A percentile compares a stretch with the other conserved stretches of the same genome.
Evolutionary conservation across 805 yeast genomes (phyloP).

Genomic region (Torulaspora maleeae): DNA sequence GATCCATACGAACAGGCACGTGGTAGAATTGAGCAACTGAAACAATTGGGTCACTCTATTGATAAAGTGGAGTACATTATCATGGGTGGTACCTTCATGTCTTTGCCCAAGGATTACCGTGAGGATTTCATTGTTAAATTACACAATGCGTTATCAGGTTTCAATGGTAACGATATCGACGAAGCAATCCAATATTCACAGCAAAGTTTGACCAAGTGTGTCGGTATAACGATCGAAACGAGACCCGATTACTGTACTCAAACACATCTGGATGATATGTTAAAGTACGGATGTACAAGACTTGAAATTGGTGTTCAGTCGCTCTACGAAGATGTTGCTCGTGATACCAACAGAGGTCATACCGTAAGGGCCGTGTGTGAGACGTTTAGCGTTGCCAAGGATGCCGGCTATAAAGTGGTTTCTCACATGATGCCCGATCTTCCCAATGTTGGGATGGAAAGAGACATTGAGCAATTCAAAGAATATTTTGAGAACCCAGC

Average conservation of each 20-base stretch:
- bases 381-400: slow-evolving; percentile 93
- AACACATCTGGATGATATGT: slow-evolving; percentile 92
- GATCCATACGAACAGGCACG: slow-evolving; percentile 98
- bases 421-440: slow-evolving; percentile 99
- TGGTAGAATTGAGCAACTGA: slow-evolving; percentile 92
- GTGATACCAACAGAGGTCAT: slow-evolving; percentile 97
- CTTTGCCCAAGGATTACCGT: slow-evolving; percentile 81
- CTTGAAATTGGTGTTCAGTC: slow-evolving; percentile 96
- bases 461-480: slow-evolving; percentile 91
- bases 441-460: slow-evolving; percentile 97
- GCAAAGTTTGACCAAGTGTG: slow-evolving; percentile 93
- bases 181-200: slow-evolving; percentile 90
- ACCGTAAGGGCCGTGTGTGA: slow-evolving; percentile 95
- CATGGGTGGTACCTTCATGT: slow-evolving; percentile 99
- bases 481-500: slow-evolving; percentile 97
- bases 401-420: slow-evolving; percentile 96
- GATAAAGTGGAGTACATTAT: slow-evolving; percentile 96
- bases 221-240: slow-evolving; percentile 96
- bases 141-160: slow-evolving; percentile 94
- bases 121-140: slow-evolving; percentile 83
- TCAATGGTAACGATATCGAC: slow-evolving; percentile 77
- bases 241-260: slow-evolving; percentile 98
- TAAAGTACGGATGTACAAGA: slow-evolving; percentile 93
- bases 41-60: slow-evolving; percentile 92
- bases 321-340: slow-evolving; percentile 95